Evolutionary conservation across 2,329 filamentous ascomycete genomes (phyloP), one percentile per base, ranked within the genome.

Genomic region (Diaporthe sp.): DNA sequence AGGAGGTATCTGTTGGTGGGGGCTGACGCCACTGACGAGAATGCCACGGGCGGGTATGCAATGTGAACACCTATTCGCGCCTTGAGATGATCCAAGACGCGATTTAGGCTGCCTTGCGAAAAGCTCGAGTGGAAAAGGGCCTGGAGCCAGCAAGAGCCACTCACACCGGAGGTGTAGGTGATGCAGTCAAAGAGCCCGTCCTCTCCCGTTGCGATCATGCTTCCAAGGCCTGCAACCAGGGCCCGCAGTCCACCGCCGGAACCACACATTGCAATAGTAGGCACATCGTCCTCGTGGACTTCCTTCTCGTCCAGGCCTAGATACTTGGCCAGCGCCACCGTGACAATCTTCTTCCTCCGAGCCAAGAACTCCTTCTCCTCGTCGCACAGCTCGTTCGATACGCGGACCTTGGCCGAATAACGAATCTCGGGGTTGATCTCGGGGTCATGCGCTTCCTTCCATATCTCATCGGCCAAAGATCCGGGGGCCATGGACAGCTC

Each of bases 131-230:
- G 92, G 81, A 94, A 98, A 5, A 99, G 87, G 0, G 94, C 89
- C 82, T 98, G 96, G 8, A 98, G 88, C 97, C 97, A 99, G 83
- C 97, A 98, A 77, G 94, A 97, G 0, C 97, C 97, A 81, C 95
- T 98, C 66, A 99, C 97, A 1, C 97, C 97, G 7, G 96, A 95
- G 0, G 95, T 97, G 80, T 99, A 99, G 1, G 96, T 98, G 15
- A 95, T 90, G 81, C 97, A 98, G 83, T 98, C 96, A 82, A 98
- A 97, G 0, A 99, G 86, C 0, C 97, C 97, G 74, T 94, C 93
- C 81, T 98, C 94, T 75, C 95, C 91, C 0, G 95, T 90, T 4
- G 95, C 96, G 13, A 97, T 87, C 76, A 97, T 92, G 0, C 96
- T 98, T 0, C 96, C 96, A 0, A 95, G 92, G 4, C 96, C 96